Evolutionary conservation across 2,329 filamentous ascomycete species (phyloP).

Genomic region (Aspergillus ruber): DNA sequence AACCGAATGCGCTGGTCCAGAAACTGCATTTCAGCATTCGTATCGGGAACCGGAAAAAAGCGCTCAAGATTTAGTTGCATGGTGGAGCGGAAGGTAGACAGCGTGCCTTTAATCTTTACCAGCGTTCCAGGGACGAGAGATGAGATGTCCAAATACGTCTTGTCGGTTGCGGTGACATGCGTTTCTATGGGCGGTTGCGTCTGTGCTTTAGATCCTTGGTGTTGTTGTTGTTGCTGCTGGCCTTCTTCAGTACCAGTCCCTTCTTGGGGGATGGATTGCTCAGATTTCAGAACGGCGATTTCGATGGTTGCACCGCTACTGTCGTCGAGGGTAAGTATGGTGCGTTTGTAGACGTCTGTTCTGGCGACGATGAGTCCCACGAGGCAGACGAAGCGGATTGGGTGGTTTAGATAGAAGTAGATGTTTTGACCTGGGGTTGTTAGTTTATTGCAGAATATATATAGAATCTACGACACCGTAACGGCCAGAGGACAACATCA

Average conservation of each 20-base stretch:
- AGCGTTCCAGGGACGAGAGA: constrained; percentile 45
- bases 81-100: constrained; percentile 44
- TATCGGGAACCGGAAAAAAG: constrained; percentile 44
- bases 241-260: background rate
- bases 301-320: constrained; percentile 55
- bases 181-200: background rate
- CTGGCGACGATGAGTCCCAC: constrained; percentile 63
- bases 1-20: constrained; percentile 48
- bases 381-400: constrained; percentile 67
- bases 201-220: constrained; percentile 27
- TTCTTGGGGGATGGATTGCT: background rate
- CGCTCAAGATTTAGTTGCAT: constrained; percentile 53
- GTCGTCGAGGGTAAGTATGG: constrained; percentile 54
- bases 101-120: constrained; percentile 52
- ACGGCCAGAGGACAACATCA: no score
- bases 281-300: constrained; percentile 40
- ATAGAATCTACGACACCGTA: background rate
- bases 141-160: constrained; percentile 40
- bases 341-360: constrained; percentile 48
- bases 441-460: background rate
- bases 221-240: constrained; percentile 14
- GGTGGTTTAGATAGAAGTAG: constrained; percentile 66
- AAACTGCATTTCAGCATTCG: constrained; percentile 49
- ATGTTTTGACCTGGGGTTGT: constrained; percentile 44
- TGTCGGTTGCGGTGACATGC: constrained; percentile 21